Base-by-base conservation (phyloP, 2,329 filamentous ascomycete genomes). In the Fusarium sp. region DNA sequence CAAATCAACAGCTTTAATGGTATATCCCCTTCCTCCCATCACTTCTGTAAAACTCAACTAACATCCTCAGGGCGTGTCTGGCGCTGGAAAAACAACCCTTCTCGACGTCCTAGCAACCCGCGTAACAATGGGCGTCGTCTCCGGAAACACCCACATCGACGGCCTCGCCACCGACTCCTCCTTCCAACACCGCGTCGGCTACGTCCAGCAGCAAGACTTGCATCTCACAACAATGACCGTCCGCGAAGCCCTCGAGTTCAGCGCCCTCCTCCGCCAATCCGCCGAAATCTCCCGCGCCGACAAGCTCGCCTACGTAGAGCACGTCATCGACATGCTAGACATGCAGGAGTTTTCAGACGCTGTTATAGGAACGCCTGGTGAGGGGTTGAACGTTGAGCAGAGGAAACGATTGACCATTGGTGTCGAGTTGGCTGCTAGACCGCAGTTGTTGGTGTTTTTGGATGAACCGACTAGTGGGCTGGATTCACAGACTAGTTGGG, bases 391-490 rank as follows among this genome's bases (percentile, higher is more conserved):
- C 67, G 80, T 83, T 1, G 84, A 86, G 64, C 83, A 86, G 63
- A 77, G 84, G 19, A 86, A 86, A 54, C 88, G 92, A 70, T 84
- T 94, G 18, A 94, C 92, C 0, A 94, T 94, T 65, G 93, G 91
- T 76, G 92, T 94, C 5, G 93, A 95, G 79, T 84, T 95, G 8
- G 92, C 91, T 21, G 92, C 92, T 2, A 92, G 92, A 77, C 93
- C 93, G 2, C 87, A 91, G 44, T 83, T 94, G 6, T 86, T 94
- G 54, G 87, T 94, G 21, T 94, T 94, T 84, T 85, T 94, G 19
- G 93, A 95, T 75, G 93, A 95, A 77, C 93, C 93, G 5, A 94
- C 92, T 6, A 94, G 92, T 12, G 93, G 93, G 78, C 86, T 94
- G 15, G 92, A 95, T 80, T 91, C 88, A 75, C 92, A 94, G 78